Conservation (phyloP, 108 stramenopile genomes). For the Cyclotella cryptica region DNA sequence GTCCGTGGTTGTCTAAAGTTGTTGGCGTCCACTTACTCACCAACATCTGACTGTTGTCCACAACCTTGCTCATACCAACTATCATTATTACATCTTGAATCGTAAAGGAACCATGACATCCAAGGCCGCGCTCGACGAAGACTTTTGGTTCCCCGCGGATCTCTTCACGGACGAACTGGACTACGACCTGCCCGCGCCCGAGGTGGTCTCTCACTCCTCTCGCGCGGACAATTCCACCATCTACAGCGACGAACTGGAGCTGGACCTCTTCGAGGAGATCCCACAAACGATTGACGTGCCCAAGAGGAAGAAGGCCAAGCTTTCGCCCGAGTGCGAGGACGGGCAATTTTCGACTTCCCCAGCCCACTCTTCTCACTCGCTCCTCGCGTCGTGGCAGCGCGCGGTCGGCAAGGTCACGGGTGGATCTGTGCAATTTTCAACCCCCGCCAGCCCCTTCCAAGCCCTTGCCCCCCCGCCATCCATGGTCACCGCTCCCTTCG, state of each 20-base stretch:
- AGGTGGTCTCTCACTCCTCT: slow-evolving; percentile 8
- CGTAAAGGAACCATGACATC: neutral
- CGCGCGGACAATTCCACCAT: slow-evolving; percentile 6
- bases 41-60: neutral
- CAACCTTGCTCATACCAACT: neutral
- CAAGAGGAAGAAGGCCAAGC: slow-evolving; percentile 1
- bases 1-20: too few relatives aligned
- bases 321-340: neutral
- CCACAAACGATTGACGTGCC: slow-evolving; percentile 6
- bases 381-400: neutral
- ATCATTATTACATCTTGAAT: neutral
- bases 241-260: neutral
- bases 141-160: neutral
- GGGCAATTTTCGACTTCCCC: neutral
- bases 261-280: slow-evolving; percentile 5
- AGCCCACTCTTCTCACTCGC: neutral
- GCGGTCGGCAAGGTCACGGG: too few relatives aligned
- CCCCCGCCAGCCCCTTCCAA: neutral
- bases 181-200: slow-evolving; percentile 1
- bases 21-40: neutral
- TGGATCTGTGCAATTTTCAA: neutral
- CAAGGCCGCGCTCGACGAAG: neutral
- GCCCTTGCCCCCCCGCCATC: neutral
- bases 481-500: neutral
- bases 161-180: slow-evolving; percentile 7